Evolutionary conservation across 2,329 filamentous ascomycete genomes (phyloP), one percentile per base, ranked within the genome.

Genomic region (Clarireedia homoeocarpa): DNA sequence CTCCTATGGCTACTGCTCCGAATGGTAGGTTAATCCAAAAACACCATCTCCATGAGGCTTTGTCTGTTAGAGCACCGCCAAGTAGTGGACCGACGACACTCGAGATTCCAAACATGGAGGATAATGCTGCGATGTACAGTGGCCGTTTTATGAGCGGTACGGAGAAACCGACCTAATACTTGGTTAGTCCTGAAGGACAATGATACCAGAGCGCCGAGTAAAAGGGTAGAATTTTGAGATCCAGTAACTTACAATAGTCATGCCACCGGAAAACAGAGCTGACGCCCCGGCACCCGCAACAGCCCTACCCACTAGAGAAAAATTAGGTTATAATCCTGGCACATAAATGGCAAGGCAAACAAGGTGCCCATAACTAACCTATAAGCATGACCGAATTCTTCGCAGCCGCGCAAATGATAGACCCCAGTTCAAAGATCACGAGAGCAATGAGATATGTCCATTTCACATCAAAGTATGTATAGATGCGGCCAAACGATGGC

Each of bases 1-100:
- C 68, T 27, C 67, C 60, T 10, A 71, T 66, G 3, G 72, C 68
- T 4, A 71, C 58, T 30, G 67, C 72, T 5, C 74, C 74, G 38
- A 76, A 70, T 0, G 75, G 62, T 59, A 71, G 73, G 5, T 58
- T 48, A 61, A 77, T 77, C 64, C 65, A 69, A 47, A 69, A 69
- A 45, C 66, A 69, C 65, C 74, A 74, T 17, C 70, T 63, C 58
- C 75, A 67, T 0, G 72, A 68, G 0, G 74, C 71, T 0, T 70
- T 68, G 53, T 72, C 65, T 0, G 69, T 72, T 17, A 73, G 69
- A 23, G 65, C 66, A 26, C 71, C 71, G 26, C 71, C 71, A 1
- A 73, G 55, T 1, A 73, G 58, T 4, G 71, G 71, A 1, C 70
- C 71, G 48, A 68, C 63, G 38, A 71, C 63, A 26, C 65, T 63